Evolutionary conservation across 768 basidiomycete species (phyloP), one percentile per base, ranked within the genome.

Genomic region (Leccinellum rugosiceps): DNA sequence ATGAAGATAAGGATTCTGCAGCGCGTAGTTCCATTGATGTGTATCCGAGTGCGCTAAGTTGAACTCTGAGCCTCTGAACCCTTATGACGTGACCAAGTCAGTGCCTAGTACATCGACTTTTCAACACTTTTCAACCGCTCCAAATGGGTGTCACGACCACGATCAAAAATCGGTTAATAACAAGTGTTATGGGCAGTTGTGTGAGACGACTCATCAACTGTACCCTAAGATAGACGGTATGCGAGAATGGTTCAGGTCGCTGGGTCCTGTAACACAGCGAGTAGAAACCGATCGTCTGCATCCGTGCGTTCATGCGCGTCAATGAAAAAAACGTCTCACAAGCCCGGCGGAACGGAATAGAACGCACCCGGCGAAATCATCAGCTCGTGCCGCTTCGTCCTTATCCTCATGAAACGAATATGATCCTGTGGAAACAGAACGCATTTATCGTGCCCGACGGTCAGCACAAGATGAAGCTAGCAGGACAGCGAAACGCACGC

Each of bases 301-400:
- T 23, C n/a, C 31, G 7, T 35, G 32, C 5, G 5, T 14, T 15
- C 32, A 41, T 8, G n/a, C 7, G 0, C 19, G 19, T 63, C 46
- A 58, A 44, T 9, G 4, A 25, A 4, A 35, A n/a, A 6, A 35
- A 4, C 17, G 4, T n/a, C 34, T 19, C 44, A 45, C 44, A 41
- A 44, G 31, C 44, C 44, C 8, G n/a, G n/a, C n/a, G 19, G 4
- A 28, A 23, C n/a, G 14, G 34, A 23, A 32, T 23, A 45, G 9
- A 50, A 75, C 87, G 28, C 53, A 92, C 94, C 90, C 56, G 94
- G 94, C 3, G 94, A 92, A 58, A 97, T 94, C 88, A 97, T 90
- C 56, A 97, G 77, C 68, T 96, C 94, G 70, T 97, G 94, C 52
- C 89, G 81, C 68, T 84, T 91, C 57, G 94, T 96, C 50, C 94